These are phyloP conservation scores for Rhodomyrtus psidioides DNA, from an alignment of 441 rosid genomes.

Conservation along the genomic window DNA sequence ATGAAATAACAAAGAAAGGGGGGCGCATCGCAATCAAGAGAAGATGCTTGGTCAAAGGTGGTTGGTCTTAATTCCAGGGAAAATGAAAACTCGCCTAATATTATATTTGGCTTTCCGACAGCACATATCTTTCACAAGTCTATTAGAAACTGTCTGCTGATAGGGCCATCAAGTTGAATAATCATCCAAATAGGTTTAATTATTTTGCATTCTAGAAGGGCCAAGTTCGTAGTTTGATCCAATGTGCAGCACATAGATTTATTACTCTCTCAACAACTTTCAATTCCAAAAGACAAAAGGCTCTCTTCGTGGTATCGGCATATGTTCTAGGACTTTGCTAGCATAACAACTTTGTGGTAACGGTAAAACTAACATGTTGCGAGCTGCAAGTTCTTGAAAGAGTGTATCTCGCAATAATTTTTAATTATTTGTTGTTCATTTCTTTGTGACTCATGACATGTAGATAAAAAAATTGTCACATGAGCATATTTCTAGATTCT, in stretches of 20 bases:
- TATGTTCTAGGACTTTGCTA: background rate
- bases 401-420: no score
- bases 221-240: background rate
- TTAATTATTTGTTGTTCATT: no score
- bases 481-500: no score
- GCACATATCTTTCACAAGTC: background rate
- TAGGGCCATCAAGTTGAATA: background rate
- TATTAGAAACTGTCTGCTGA: background rate
- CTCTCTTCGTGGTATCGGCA: background rate
- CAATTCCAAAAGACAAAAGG: background rate
- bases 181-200: background rate
- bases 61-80: background rate
- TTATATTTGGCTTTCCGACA: background rate
- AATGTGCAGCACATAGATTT: background rate
- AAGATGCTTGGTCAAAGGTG: background rate
- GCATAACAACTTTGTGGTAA: no score
- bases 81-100: background rate
- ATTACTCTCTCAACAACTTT: background rate
- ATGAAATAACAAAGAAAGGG: background rate
- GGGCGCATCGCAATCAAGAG: background rate
- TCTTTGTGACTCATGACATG: no score
- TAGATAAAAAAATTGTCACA: no score
- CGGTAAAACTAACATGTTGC: no score
- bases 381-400: no score
- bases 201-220: background rate